Percentiles rank a stretch among this genome's conserved stretches.
phyloP scores from a whole-genome alignment of 2,329 filamentous ascomycete species.

The Ophiognomonia clavigignenti-juglandacearum region DNA sequence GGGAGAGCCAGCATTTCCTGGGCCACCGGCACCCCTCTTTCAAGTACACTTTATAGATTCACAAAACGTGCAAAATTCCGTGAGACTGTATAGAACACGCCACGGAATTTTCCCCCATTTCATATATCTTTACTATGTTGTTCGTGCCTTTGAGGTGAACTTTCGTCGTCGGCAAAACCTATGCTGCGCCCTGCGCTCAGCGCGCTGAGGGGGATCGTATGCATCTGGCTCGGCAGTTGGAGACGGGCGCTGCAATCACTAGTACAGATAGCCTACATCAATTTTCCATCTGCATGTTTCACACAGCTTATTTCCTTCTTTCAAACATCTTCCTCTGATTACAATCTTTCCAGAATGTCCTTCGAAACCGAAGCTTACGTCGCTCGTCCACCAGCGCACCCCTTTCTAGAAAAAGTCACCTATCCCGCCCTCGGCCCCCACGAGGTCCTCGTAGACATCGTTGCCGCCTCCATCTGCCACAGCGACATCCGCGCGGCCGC shows the following conservation, averaged over 20 bases:
- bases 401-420: conserved; percentile 1
- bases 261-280: background rate
- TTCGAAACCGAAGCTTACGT: conserved; percentile 7
- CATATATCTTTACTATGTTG: no score
- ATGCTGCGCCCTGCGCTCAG: no score
- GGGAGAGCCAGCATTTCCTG: conserved; percentile 25
- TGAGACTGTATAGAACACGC: no score
- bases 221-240: background rate
- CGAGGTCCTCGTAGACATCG: conserved; percentile 8
- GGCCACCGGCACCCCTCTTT: conserved; percentile 36
- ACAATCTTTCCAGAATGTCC: background rate
- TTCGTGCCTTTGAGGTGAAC: no score
- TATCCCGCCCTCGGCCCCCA: conserved; percentile 2
- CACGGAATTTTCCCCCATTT: no score
- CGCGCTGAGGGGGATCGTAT: no score
- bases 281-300: background rate
- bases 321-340: background rate
- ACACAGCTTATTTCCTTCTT: background rate
- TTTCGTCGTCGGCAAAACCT: no score
- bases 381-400: background rate
- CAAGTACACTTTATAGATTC: conserved; percentile 28
- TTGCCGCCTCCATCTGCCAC: conserved; percentile 9
- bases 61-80: no score
- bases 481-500: conserved; percentile 9
- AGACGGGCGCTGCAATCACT: background rate